phyloP scores from a whole-genome alignment of 2,329 filamentous ascomycete species.

The Colletotrichum salicis region DNA sequence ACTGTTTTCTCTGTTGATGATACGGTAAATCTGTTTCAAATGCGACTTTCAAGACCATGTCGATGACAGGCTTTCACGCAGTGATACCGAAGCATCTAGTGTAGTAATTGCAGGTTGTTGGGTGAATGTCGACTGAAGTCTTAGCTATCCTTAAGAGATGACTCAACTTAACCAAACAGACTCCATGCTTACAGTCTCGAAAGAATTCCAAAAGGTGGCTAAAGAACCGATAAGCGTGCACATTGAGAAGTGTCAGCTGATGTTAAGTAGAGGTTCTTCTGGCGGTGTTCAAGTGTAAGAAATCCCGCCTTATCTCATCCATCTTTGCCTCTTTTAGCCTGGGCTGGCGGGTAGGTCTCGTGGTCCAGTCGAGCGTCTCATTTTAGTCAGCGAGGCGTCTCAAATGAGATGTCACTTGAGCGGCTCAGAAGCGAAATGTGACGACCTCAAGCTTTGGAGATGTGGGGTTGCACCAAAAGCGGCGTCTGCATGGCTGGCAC shows the following conservation, averaged over 20 bases:
- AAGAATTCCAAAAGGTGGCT: not conserved
- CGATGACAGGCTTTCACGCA: too few relatives aligned
- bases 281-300: not conserved
- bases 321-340: not conserved
- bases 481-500: constrained; percentile 23
- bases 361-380: not conserved
- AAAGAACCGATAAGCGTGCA: not conserved
- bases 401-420: constrained; percentile 6
- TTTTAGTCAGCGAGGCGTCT: not conserved
- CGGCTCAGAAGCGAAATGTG: not conserved
- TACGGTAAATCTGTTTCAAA: too few relatives aligned
- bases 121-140: accelerated
- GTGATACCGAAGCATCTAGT: too few relatives aligned
- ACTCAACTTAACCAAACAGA: not conserved
- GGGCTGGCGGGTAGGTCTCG: not conserved
- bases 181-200: not conserved
- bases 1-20: too few relatives aligned
- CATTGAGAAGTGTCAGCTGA: not conserved
- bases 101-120: not conserved
- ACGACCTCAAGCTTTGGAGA: not conserved
- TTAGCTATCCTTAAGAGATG: too few relatives aligned
- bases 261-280: not conserved
- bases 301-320: not conserved
- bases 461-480: constrained; percentile 4
- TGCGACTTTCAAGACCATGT: not conserved